Evolutionary conservation across 768 basidiomycete genomes (phyloP).

Genomic region (Lentinula boryana): DNA sequence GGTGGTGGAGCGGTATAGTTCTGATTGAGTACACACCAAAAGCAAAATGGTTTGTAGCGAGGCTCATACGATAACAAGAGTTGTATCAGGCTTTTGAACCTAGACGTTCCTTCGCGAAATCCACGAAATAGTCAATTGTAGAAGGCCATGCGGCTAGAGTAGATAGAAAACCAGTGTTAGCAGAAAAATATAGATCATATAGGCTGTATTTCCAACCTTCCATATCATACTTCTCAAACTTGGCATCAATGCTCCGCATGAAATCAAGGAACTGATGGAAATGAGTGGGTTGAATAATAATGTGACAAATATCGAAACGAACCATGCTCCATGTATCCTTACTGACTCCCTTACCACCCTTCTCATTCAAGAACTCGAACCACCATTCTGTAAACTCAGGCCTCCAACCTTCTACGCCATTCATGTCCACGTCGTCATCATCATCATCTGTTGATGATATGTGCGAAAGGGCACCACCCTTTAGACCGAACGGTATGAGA

Average conservation of each 20-base stretch:
- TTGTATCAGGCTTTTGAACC: conserved; percentile 6
- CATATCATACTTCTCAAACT: conserved; percentile 67
- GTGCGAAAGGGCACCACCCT: conserved; percentile 58
- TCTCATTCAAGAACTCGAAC: conserved; percentile 69
- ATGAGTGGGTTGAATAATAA: neutral
- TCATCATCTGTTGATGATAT: conserved; percentile 28
- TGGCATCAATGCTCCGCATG: conserved; percentile 65
- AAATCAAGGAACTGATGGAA: conserved; percentile 68
- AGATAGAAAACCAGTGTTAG: conserved; percentile 5
- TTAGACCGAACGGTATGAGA: conserved; percentile 67
- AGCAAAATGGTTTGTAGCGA: neutral
- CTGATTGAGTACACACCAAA: neutral
- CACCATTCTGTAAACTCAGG: conserved; percentile 62
- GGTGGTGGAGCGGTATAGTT: neutral
- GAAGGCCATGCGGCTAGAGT: conserved; percentile 78
- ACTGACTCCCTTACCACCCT: conserved; percentile 71
- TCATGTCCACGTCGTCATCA: conserved; percentile 42
- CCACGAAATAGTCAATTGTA: conserved; percentile 80
- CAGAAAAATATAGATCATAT: neutral
- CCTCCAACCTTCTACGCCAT: conserved; percentile 49
- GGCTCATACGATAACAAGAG: neutral
- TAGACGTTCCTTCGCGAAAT: conserved; percentile 46
- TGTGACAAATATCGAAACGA: conserved; percentile 16
- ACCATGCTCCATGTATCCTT: conserved; percentile 91
- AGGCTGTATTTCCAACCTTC: conserved; percentile 46